These are phyloP conservation scores for Aureoboletus auriporus DNA, from an alignment of 768 basidiomycete genomes.

Conservation along the genomic window DNA sequence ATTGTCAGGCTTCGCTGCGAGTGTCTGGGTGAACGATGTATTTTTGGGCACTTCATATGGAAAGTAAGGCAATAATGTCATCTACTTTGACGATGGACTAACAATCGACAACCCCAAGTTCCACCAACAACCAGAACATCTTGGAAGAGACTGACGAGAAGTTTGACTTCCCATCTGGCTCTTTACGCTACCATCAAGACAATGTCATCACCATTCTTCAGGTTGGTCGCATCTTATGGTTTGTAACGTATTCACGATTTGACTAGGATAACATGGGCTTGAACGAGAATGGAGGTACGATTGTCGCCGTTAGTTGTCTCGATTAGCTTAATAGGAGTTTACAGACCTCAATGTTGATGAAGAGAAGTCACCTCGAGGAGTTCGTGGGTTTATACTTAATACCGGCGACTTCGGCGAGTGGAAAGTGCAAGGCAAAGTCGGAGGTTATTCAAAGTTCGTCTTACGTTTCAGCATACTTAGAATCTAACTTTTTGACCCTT, in stretches of 20 bases:
- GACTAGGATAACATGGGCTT: slow-evolving; percentile 75
- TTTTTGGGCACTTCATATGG: slow-evolving; percentile 73
- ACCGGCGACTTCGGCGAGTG: slow-evolving; percentile 56
- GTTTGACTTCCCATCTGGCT: slow-evolving; percentile 57
- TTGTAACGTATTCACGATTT: slow-evolving; percentile 1
- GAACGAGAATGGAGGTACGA: slow-evolving; percentile 55
- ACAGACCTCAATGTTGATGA: slow-evolving; percentile 41
- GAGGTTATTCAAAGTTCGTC: slow-evolving; percentile 61
- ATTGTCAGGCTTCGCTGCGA: slow-evolving; percentile 65
- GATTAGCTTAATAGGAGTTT: slow-evolving; percentile 1
- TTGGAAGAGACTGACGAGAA: slow-evolving; percentile 65
- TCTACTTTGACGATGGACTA: not conserved
- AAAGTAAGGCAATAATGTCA: slow-evolving; percentile 44
- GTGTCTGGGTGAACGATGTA: slow-evolving; percentile 72
- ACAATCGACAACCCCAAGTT: slow-evolving; percentile 31
- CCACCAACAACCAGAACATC: slow-evolving; percentile 59
- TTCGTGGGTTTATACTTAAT: slow-evolving; percentile 72
- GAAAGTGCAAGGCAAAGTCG: slow-evolving; percentile 75
- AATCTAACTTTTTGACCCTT: not conserved
- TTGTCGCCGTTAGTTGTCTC: not conserved
- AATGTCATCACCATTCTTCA: slow-evolving; percentile 79
- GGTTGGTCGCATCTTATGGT: slow-evolving; percentile 34
- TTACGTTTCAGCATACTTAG: not conserved
- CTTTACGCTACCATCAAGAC: slow-evolving; percentile 48
- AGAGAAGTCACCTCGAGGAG: slow-evolving; percentile 72